Percentiles rank a stretch among this genome's conserved stretches.
These are phyloP conservation scores for Agrocybe praecox DNA, from an alignment of 768 basidiomycete species.

Conservation along the genomic window DNA sequence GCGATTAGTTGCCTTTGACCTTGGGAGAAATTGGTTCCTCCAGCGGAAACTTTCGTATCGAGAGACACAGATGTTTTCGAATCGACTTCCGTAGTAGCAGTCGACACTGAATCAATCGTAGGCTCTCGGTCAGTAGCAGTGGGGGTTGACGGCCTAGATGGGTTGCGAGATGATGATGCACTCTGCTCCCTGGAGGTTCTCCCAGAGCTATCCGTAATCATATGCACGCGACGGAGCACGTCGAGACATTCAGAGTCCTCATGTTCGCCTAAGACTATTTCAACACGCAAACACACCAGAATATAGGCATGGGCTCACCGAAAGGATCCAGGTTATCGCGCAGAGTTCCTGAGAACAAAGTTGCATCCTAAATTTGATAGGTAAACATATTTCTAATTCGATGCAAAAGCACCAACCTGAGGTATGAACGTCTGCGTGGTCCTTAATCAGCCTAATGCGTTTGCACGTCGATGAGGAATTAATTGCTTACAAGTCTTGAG, in stretches of 20 bases:
- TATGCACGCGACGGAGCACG: conserved; percentile 79
- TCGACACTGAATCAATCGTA: conserved; percentile 40
- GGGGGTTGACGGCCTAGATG: conserved; percentile 49
- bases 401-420: conserved; percentile 37
- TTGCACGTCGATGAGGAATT: conserved; percentile 1
- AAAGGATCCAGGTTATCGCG: conserved; percentile 80
- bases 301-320: conserved; percentile 32
- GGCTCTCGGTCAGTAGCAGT: conserved; percentile 10
- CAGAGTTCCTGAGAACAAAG: conserved; percentile 80
- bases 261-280: conserved; percentile 57
- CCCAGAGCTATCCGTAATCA: conserved; percentile 63
- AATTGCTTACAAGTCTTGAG: conserved; percentile 61
- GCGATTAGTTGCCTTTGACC: conserved; percentile 90
- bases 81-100: conserved; percentile 58
- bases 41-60: conserved; percentile 80
- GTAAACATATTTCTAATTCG: neutral
- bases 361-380: conserved; percentile 51
- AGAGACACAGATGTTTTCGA: conserved; percentile 61
- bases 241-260: conserved; percentile 81
- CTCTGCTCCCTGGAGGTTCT: conserved; percentile 36
- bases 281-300: neutral
- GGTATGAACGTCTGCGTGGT: conserved; percentile 74
- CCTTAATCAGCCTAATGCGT: neutral
- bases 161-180: conserved; percentile 46
- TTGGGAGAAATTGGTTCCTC: conserved; percentile 90